phyloP scores from a whole-genome alignment of 176 grass and related monocot genomes.

The Avena insularis region DNA sequence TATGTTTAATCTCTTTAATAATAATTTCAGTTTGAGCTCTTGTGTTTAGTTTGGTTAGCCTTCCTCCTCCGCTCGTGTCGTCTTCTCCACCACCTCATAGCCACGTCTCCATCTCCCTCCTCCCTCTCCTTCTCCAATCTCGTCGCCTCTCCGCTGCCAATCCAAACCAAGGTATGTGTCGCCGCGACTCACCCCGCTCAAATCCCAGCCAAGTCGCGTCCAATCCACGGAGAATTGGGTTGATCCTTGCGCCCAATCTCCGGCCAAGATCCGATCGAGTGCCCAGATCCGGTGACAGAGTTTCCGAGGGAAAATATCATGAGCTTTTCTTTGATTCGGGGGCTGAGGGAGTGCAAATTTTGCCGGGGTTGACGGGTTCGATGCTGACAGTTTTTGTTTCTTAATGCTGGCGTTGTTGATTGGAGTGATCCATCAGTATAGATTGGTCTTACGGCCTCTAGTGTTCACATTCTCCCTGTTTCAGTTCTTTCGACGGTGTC shows the following conservation, averaged over 20 bases:
- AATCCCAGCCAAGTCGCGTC: not conserved
- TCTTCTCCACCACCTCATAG: not conserved
- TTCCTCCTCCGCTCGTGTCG: constrained; percentile 20
- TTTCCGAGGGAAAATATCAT: not conserved
- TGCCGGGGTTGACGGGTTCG: not conserved
- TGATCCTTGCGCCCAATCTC: constrained; percentile 11
- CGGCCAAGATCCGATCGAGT: not conserved
- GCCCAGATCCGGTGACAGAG: constrained; percentile 16
- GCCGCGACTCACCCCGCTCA: not conserved
- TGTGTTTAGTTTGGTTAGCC: constrained; percentile 10
- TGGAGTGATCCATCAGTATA: constrained; percentile 12
- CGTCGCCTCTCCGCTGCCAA: not conserved
- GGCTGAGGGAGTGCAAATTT: not conserved
- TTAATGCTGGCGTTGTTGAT: not conserved
- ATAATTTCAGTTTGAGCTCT: not conserved
- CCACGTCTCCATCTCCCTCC: constrained; percentile 3
- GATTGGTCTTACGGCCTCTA: constrained; percentile 5
- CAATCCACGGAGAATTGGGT: not conserved
- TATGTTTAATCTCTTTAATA: not conserved
- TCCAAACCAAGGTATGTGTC: constrained; percentile 1
- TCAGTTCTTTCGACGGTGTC: not conserved
- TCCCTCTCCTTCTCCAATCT: not conserved
- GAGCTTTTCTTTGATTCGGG: constrained; percentile 5
- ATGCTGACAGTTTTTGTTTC: not conserved
- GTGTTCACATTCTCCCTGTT: not conserved